Base-by-base conservation (phyloP, 148 eudicot species). In the Pouteria glomerata region DNA sequence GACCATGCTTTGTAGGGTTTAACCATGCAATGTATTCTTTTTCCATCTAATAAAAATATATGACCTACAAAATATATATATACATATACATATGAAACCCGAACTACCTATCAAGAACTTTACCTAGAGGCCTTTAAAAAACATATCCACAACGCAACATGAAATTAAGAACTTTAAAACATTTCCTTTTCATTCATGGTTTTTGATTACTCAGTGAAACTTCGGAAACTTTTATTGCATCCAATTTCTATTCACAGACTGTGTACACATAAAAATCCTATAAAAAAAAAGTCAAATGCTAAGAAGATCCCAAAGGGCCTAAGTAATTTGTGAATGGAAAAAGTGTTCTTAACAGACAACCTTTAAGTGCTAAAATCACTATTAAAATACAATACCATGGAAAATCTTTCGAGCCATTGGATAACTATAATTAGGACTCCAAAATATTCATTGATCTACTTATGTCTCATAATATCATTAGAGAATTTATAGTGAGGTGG, bases 391-490 rank as follows among this genome's bases (percentile, higher is more conserved):
- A 19, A 47, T 18, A 66, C 24, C 35, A 47, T 12, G 37, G 27
- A 42, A 63, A 64, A 66, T 27, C 23, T 26, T 63, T 66, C 23
- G 37, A 66, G 56, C 41, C 21, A n/a, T n/a, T n/a, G n/a, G 27
- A 44, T 27, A 21, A n/a, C 35, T 42, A 64, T 6, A n/a, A 47
- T 16, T 23, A 63, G 67, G 30, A 41, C 24, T 41, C 50, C 26
- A 11, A 58, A n/a, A 24, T 35, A 3, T 53, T 21, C 16, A 7
- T n/a, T 63, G 26, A n/a, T 23, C 66, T 6, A 57, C 21, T 37
- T 8, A 15, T 66, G 29, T 1, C 39, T 21, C 2, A 27, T 29
- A 16, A 45, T 30, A 57, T 48, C 31, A 53, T 42, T 6, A 70
- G 57, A 29, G n/a, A 23, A 41, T 33, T 16, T 56, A 14, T 70